phyloP scores from a whole-genome alignment of 106 monocot genomes.

The Acorus gramineus region DNA sequence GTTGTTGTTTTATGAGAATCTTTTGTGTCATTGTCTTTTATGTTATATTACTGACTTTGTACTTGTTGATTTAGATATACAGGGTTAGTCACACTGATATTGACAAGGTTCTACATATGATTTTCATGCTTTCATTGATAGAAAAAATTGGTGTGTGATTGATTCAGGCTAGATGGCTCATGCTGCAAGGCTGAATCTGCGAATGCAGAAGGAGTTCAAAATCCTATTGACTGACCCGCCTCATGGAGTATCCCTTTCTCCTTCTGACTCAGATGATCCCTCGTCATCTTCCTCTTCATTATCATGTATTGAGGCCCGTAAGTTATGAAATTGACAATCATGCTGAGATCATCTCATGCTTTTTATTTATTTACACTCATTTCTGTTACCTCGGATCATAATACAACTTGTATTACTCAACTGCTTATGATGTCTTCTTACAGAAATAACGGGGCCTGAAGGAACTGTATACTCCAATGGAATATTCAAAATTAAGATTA shows the following conservation, averaged over 20 bases:
- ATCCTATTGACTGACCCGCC: constrained; percentile 70
- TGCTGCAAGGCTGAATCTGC: constrained; percentile 71
- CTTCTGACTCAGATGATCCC: constrained; percentile 17
- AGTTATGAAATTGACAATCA: constrained; percentile 9
- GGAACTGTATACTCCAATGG: constrained; percentile 71
- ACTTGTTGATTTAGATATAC: no score
- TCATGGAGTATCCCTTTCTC: constrained; percentile 61
- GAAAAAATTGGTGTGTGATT: no score
- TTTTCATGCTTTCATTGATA: no score
- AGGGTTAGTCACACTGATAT: no score
- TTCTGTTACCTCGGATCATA: no score
- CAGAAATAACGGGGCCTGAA: constrained; percentile 80
- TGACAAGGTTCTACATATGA: no score
- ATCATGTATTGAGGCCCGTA: constrained; percentile 66
- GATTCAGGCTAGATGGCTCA: constrained; percentile 46
- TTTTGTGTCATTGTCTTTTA: no score
- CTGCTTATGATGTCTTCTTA: background rate
- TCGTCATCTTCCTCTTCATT: constrained; percentile 26
- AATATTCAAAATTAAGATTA: constrained; percentile 57
- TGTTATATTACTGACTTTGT: no score
- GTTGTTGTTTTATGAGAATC: no score
- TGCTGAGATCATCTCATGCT: no score
- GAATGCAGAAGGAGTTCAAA: constrained; percentile 94
- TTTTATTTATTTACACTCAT: no score
- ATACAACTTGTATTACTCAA: no score